Conservation (phyloP, 495 filamentous ascomycete species). For the Penicillium arizonense region DNA sequence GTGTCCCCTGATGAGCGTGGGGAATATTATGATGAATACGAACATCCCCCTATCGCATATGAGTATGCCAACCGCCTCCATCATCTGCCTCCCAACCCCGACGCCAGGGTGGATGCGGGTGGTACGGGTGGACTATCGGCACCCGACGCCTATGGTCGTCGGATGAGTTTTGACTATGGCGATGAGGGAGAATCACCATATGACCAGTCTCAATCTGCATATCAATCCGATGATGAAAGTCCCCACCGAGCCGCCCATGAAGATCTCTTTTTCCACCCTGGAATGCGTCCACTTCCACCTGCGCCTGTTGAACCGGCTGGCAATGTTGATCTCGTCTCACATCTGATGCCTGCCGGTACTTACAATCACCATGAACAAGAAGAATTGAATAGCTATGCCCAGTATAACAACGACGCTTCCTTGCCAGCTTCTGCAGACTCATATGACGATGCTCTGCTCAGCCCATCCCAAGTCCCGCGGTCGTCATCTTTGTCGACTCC, state of each 20-base stretch:
- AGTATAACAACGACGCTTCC: conserved; percentile 43
- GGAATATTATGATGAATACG: conserved; percentile 42
- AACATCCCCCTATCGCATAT: conserved; percentile 42
- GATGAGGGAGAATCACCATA: conserved; percentile 62
- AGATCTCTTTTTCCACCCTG: conserved; percentile 93
- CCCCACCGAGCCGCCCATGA: conserved; percentile 65
- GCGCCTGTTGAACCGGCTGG: conserved; percentile 58
- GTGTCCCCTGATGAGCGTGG: conserved; percentile 30
- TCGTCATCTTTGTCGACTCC: conserved; percentile 81
- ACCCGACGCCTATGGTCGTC: conserved; percentile 59
- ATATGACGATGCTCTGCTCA: conserved; percentile 44
- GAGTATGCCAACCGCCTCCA: conserved; percentile 62
- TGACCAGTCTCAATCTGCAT: conserved; percentile 50
- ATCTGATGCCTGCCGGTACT: conserved; percentile 56
- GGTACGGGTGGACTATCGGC: conserved; percentile 83
- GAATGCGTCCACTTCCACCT: conserved; percentile 79
- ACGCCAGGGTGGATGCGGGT: conserved; percentile 70
- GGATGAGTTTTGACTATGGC: conserved; percentile 91
- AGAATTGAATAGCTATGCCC: conserved; percentile 30
- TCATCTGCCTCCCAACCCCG: conserved; percentile 42
- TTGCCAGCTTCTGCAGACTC: conserved; percentile 45
- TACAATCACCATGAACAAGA: conserved; percentile 44
- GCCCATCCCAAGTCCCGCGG: conserved; percentile 65
- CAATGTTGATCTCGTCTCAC: conserved; percentile 42
- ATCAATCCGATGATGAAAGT: conserved; percentile 54